These are phyloP conservation scores for Fusarium veterinarium DNA, from an alignment of 2,329 filamentous ascomycete species.

Conservation along the genomic window DNA sequence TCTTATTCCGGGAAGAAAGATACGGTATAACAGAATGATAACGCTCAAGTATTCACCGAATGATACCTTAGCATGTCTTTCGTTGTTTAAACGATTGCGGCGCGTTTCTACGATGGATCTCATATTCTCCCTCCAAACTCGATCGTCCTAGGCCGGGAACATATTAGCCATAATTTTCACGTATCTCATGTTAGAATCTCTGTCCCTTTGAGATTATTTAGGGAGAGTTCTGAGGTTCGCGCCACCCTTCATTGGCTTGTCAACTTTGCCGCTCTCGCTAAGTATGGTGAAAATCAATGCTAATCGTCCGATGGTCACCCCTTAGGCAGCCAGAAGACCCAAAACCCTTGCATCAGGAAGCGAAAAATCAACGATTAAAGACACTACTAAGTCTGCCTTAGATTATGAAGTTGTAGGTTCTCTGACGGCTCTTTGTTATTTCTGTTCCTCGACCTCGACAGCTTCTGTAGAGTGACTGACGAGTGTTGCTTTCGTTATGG, in stretches of 20 bases:
- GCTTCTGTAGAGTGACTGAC: not conserved
- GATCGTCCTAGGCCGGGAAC: not conserved
- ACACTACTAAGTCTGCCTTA: too few species aligned
- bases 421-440: not conserved
- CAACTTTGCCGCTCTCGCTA: not conserved
- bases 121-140: not conserved
- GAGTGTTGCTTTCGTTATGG: not conserved
- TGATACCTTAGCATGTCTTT: not conserved
- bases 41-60: too few species aligned
- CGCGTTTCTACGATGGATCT: not conserved
- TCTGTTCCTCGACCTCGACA: not conserved
- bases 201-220: not conserved
- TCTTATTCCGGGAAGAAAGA: not conserved
- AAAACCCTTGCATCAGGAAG: not conserved
- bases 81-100: not conserved
- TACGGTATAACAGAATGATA: not conserved
- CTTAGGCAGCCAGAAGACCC: not conserved
- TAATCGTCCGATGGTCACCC: not conserved
- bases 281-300: not conserved
- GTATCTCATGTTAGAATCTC: not conserved
- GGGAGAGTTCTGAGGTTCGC: not conserved
- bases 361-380: not conserved
- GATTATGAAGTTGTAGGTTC: not conserved
- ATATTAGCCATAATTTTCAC: not conserved
- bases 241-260: not conserved